Evolutionary conservation across 441 rosid genomes (phyloP), one percentile per base, ranked within the genome.

Genomic region (Arabidopsis lyrata): DNA sequence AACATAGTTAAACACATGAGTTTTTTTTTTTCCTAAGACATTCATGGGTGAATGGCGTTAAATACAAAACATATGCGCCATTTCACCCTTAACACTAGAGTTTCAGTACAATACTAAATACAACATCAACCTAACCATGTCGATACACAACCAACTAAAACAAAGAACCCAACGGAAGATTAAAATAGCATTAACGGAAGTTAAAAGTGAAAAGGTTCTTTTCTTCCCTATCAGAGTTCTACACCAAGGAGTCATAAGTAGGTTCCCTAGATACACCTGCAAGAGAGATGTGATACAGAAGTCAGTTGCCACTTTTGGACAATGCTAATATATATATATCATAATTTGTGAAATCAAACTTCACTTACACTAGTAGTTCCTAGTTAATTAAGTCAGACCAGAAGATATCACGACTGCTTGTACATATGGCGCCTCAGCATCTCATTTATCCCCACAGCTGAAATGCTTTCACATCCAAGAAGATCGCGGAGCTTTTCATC

Each of bases 401-500:
- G 47, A 57, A 56, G 77, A 69, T 57, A 81, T 88, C 83, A 93
- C 41, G 90, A 83, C 69, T 42, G 82, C 79, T 82, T 86, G 76
- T 81, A 81, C 73, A 91, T 85, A 82, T 88, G 94, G 76, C 86
- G 87, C 35, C 88, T 87, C 3, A 85, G 83, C 75, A 91, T 77
- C 84, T 88, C 91, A 15, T 80, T 83, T 60, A 90, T 83, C 74
- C 95, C 96, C 81, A 88, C 82, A 20, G 93, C 92, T 80, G 97
- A 87, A 31, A 94, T 88, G 88, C 91, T 88, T 75, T 94, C 92
- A 71, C 97, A 90, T 72, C 96, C 95, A 50, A 94, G 88, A 67
- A 94, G 96, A 55, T 89, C 94, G 0, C 71, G 77, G 58, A 94
- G 97, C 87, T 90, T 92, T 61, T 68, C 90, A 75, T 94, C 97